A percentile compares a stretch with the other conserved stretches of the same genome.
Conservation (phyloP, 2,329 filamentous ascomycete species). For the Grosmannia serpens region DNA sequence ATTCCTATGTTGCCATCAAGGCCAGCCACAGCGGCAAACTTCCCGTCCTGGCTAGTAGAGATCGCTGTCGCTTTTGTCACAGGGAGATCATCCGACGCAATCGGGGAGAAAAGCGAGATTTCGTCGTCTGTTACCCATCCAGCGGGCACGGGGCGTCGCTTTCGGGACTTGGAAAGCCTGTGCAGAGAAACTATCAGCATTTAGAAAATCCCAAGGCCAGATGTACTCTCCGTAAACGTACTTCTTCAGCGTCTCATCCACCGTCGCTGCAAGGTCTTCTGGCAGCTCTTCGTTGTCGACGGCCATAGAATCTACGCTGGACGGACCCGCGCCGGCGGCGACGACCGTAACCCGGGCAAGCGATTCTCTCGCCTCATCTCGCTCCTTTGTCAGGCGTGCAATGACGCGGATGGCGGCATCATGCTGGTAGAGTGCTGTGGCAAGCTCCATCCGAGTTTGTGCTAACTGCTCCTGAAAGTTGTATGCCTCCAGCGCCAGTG, state of each 20-base stretch:
- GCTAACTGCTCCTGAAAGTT: constrained; percentile 80
- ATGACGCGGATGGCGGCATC: constrained; percentile 96
- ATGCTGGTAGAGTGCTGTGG: constrained; percentile 88
- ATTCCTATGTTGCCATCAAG: constrained; percentile 62
- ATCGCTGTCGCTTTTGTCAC: constrained; percentile 39
- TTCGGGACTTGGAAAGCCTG: constrained; percentile 76
- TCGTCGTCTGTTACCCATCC: constrained; percentile 72
- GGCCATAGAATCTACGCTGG: constrained; percentile 68
- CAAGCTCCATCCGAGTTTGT: constrained; percentile 86
- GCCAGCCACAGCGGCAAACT: constrained; percentile 61
- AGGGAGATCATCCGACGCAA: constrained; percentile 32
- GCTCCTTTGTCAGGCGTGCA: constrained; percentile 76
- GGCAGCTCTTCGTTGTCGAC: constrained; percentile 73
- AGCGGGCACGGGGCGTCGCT: constrained; percentile 77
- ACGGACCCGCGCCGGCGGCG: constrained; percentile 29
- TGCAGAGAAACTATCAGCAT: constrained; percentile 6
- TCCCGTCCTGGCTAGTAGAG: constrained; percentile 36
- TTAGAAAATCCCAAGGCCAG: background rate
- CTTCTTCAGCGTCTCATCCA: constrained; percentile 72
- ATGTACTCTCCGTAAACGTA: constrained; percentile 32
- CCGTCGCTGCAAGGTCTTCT: constrained; percentile 55
- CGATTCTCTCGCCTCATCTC: constrained; percentile 84
- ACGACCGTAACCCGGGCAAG: constrained; percentile 79
- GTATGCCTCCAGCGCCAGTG: constrained; percentile 81
- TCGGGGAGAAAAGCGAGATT: constrained; percentile 40